These are phyloP conservation scores for Hibiscus syriacus DNA, from an alignment of 345 rosid genomes.

Conservation along the genomic window DNA sequence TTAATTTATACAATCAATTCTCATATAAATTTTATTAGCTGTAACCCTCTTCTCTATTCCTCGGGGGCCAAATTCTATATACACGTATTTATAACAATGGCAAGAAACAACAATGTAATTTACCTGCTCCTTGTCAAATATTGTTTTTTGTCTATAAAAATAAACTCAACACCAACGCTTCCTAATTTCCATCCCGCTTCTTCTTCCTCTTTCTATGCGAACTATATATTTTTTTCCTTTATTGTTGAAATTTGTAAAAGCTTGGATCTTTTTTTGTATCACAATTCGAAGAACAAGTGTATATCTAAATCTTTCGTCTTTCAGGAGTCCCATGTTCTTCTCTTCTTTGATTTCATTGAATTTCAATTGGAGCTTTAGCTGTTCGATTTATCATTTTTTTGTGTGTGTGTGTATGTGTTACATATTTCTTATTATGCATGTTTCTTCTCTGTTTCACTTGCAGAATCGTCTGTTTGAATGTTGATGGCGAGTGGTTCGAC, in stretches of 20 bases:
- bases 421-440: neutral
- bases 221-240: no score
- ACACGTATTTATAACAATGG: neutral
- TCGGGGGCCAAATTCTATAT: no score
- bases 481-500: neutral
- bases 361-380: neutral
- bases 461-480: neutral
- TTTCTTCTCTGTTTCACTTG: neutral
- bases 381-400: neutral
- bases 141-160: neutral
- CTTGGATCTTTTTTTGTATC: neutral
- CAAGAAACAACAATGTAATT: neutral
- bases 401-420: neutral
- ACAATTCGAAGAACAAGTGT: neutral
- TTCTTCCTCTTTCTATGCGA: neutral
- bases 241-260: neutral
- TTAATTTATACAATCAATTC: no score
- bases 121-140: neutral
- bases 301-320: neutral
- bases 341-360: neutral
- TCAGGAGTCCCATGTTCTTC: neutral
- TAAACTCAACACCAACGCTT: no score
- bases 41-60: no score
- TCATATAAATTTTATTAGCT: no score
- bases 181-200: neutral